Base-by-base conservation (phyloP, 2,329 filamentous ascomycete species). In the Penicillium sp. region DNA sequence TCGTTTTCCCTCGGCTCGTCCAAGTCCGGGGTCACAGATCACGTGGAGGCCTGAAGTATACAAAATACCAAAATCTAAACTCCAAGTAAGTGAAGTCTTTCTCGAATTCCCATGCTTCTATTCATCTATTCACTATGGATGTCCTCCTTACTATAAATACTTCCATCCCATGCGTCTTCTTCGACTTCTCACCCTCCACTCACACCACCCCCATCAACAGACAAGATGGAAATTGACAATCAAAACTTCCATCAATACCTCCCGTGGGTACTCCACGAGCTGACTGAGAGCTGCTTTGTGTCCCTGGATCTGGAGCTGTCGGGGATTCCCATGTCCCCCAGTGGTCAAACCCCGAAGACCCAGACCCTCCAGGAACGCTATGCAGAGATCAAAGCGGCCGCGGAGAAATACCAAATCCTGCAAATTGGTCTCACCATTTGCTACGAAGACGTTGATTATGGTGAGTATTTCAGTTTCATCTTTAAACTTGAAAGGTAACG, bases 351-450 rank as follows among this genome's bases (percentile, higher is more conserved):
- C 18, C 51, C 55, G 25, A 65, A 67, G 23, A 70, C 69, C 40
- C 70, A 70, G 20, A 72, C 71, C 2, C 61, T 84, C 2, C 74
- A 83, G 49, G 65, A 79, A 29, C 72, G 75, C 38, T 84, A 84
- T 53, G 60, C 66, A 8, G 79, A 84, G 45, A 69, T 70, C 39
- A 81, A 76, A 54, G 62, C 63, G 17, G 77, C 76, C 2, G 80
- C 80, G 3, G 73, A 80, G 44, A 72, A 70, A 26, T 84, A 79
- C 50, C 74, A 79, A 43, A 74, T 84, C 35, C 64, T 84, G 2
- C 80, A 84, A 54, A 62, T 83, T 37, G 80, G 80, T n/a, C 61
- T 84, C 40, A 84, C 80, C 0, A 75, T 79, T 51, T 77, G 77
- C n/a, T 66, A 68, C 35, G 76, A 82, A 55, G 71, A 80, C 55